A percentile compares a stretch with the other conserved stretches of the same genome.
Evolutionary conservation across 2,329 filamentous ascomycete species (phyloP).

Genomic region (Diaporthe sp.): DNA sequence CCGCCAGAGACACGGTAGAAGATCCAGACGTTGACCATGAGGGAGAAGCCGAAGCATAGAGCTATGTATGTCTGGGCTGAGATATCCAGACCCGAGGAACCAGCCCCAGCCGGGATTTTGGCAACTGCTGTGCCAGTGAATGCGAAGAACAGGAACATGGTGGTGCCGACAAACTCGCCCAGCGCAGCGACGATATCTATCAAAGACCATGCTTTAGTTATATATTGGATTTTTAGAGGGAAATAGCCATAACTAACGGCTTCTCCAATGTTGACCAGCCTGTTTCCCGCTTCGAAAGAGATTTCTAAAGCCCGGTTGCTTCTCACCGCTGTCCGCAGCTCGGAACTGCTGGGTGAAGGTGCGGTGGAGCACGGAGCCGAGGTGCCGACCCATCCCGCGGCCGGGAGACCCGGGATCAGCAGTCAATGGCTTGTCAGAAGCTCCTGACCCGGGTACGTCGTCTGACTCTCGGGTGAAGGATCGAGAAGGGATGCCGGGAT

Average conservation of each 20-base stretch:
- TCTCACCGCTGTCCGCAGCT: conserved; percentile 7
- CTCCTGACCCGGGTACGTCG: background rate
- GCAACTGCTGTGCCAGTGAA: conserved; percentile 47
- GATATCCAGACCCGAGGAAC: conserved; percentile 18
- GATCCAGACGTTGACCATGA: conserved; percentile 60
- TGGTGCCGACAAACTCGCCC: conserved; percentile 55
- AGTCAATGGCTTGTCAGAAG: background rate
- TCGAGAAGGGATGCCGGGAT: background rate
- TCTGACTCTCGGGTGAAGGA: background rate
- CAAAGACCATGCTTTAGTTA: background rate
- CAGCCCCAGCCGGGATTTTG: conserved; percentile 31
- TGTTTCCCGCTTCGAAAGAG: background rate
- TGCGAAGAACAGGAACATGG: conserved; percentile 55
- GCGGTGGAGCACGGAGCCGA: background rate
- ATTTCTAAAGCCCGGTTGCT: background rate
- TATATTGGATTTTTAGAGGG: too few species aligned
- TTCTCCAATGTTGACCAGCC: background rate
- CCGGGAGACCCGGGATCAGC: background rate
- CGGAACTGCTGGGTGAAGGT: conserved; percentile 17
- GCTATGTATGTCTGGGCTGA: conserved; percentile 48
- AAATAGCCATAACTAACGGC: background rate
- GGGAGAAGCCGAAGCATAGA: conserved; percentile 54
- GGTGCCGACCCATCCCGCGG: background rate
- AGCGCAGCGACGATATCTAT: conserved; percentile 1
- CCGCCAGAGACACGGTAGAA: conserved; percentile 60